These are phyloP conservation scores for Wickerhamomyces canadensis DNA, from an alignment of 805 yeast species.

Conservation along the genomic window DNA sequence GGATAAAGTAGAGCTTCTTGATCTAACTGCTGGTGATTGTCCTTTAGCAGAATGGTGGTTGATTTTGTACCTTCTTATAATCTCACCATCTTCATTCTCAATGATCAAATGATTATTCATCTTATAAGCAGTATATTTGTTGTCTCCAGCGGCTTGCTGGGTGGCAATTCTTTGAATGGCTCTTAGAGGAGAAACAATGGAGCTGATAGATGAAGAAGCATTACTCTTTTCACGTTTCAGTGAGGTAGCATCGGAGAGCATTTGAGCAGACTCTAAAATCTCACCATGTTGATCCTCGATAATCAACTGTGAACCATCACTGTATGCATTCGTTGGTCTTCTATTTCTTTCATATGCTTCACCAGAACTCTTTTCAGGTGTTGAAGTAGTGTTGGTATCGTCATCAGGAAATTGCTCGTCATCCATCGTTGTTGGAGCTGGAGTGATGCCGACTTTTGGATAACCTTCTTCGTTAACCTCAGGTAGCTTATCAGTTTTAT, in stretches of 20 bases:
- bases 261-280: constrained; percentile 50
- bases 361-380: constrained; percentile 6
- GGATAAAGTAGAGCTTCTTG: constrained; percentile 33
- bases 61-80: constrained; percentile 74
- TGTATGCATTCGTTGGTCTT: constrained; percentile 41
- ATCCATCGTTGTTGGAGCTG: constrained; percentile 14
- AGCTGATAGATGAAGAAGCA: constrained; percentile 18
- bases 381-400: constrained; percentile 4
- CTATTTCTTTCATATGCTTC: constrained; percentile 22
- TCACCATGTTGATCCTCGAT: constrained; percentile 87
- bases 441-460: constrained; percentile 19
- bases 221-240: constrained; percentile 8
- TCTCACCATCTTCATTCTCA: constrained; percentile 90
- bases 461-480: constrained; percentile 15
- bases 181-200: constrained; percentile 15
- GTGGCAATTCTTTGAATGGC: constrained; percentile 8
- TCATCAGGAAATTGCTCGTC: constrained; percentile 8
- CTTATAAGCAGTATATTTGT: constrained; percentile 61
- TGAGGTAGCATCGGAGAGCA: constrained; percentile 26
- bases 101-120: constrained; percentile 72
- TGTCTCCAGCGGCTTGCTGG: constrained; percentile 5
- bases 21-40: constrained; percentile 8
- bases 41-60: constrained; percentile 41
- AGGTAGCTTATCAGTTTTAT: constrained; percentile 2
- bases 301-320: constrained; percentile 65